phyloP scores from a whole-genome alignment of 2,329 filamentous ascomycete species.

The Dactylellina cionopaga region DNA sequence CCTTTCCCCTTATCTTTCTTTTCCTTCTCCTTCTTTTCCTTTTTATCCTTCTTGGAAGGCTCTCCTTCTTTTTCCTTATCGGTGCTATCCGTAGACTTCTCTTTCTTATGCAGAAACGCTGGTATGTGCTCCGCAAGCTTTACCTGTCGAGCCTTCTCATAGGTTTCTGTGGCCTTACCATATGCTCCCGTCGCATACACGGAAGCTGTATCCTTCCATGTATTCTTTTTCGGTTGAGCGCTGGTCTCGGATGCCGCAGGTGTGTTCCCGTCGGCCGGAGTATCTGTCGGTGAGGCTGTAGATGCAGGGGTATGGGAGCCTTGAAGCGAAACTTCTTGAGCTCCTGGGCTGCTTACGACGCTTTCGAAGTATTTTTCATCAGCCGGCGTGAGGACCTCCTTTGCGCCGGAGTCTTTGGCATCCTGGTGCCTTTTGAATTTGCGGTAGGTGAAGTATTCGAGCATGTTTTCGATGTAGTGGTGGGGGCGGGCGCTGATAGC shows the following conservation, averaged over 20 bases:
- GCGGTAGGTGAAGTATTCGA: conserved; percentile 72
- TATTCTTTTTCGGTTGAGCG: conserved; percentile 34
- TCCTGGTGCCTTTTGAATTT: conserved; percentile 71
- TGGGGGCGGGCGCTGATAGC: neutral
- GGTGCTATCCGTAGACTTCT: conserved; percentile 56
- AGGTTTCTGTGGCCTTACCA: conserved; percentile 22
- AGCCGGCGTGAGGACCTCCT: conserved; percentile 43
- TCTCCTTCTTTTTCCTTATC: conserved; percentile 56
- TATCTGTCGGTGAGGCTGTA: conserved; percentile 34
- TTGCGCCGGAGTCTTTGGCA: conserved; percentile 61
- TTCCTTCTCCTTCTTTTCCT: conserved; percentile 57
- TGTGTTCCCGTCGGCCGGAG: conserved; percentile 46
- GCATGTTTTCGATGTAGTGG: conserved; percentile 63
- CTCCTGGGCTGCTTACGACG: conserved; percentile 24
- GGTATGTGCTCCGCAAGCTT: conserved; percentile 51
- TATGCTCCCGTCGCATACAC: conserved; percentile 8
- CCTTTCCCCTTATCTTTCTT: conserved; percentile 57
- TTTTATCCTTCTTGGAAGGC: conserved; percentile 58
- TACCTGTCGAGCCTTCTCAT: conserved; percentile 41
- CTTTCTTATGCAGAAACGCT: conserved; percentile 53
- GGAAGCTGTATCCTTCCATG: conserved; percentile 35
- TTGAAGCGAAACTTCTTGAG: conserved; percentile 27
- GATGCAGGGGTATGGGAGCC: conserved; percentile 31
- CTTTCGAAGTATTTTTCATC: conserved; percentile 51
- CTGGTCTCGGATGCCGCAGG: conserved; percentile 19